Evolutionary conservation across 371 early-diverging fungal genomes (phyloP).

Genomic region (Basidiobolus meristosporus): DNA sequence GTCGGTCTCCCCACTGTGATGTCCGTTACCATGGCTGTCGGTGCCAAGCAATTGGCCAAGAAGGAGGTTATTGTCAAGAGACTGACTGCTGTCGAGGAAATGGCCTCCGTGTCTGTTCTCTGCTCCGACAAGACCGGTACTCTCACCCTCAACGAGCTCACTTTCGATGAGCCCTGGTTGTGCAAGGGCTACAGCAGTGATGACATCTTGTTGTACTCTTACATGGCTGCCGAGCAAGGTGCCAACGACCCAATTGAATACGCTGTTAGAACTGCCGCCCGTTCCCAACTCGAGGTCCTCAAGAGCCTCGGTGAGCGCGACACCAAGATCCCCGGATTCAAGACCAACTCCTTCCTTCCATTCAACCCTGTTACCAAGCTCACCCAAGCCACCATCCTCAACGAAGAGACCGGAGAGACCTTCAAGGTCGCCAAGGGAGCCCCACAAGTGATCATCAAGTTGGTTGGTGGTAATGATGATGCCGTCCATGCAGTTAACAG

Average conservation of each 20-base stretch:
- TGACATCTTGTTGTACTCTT: constrained; percentile 69
- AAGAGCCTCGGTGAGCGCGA: constrained; percentile 21
- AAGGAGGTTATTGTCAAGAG: constrained; percentile 91
- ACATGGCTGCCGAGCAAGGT: constrained; percentile 76
- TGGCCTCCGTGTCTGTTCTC: too few relatives aligned
- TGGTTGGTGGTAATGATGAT: constrained; percentile 59
- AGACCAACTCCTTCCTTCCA: constrained; percentile 62
- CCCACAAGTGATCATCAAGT: constrained; percentile 73
- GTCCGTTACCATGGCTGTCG: constrained; percentile 92
- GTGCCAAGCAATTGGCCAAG: constrained; percentile 78
- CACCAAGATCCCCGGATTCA: constrained; percentile 66
- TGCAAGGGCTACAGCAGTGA: too few relatives aligned
- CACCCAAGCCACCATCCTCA: constrained; percentile 70
- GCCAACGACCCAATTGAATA: constrained; percentile 83
- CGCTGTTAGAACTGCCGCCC: constrained; percentile 69
- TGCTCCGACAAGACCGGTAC: constrained; percentile 97
- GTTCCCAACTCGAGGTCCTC: constrained; percentile 48
- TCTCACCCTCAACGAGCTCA: constrained; percentile 77
- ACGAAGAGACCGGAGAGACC: constrained; percentile 30
- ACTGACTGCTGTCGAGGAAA: too few relatives aligned
- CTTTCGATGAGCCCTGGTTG: constrained; percentile 77
- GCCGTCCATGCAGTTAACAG: constrained; percentile 57
- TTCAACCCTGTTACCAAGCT: too few relatives aligned
- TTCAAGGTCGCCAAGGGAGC: constrained; percentile 89
- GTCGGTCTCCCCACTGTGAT: constrained; percentile 92